Base-by-base conservation (phyloP, 2,329 filamentous ascomycete genomes). In the Colletotrichum acutatum region DNA sequence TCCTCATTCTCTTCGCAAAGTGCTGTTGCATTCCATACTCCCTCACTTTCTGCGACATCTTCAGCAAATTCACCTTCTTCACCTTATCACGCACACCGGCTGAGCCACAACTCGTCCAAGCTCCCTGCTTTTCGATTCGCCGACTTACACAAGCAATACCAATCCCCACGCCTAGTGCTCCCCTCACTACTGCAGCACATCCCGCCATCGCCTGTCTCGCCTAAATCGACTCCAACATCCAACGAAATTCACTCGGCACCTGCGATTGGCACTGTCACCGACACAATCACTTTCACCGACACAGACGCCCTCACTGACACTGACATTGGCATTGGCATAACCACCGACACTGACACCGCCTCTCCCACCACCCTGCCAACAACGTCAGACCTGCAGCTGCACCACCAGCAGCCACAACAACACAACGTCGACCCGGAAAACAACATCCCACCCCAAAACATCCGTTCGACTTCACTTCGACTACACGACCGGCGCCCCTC, bases 81-180 rank as follows among this genome's bases (percentile, higher is more conserved):
- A 30, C 72, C 62, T 72, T 78, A 67, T 72, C 86, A 89, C 76
- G 79, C 81, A 57, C 88, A 89, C 79, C 86, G 88, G 67, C 86
- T 87, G 75, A 87, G 79, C 78, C 85, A 89, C 79, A 89, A 84
- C 77, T 86, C 87, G 52, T 90, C 88, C 74, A 90, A 89, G 76
- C 80, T 89, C 75, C 88, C 88, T 32, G 84, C 87, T 26, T 89
- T 87, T 79, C 88, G 88, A 71, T 88, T 88, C 77, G 85, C 83
- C 75, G 87, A 89, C 80, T 81, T 86, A 67, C 81, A 81, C 68
- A 83, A 82, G 72, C 81, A 82, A 72, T 81, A 60, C 79, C 83
- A 67, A 63, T 68, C 57, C 62, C 54, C 67, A 73, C 71, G 58
- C 79, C 78, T 68, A 57, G 66, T 53, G 66, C 72, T 64, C 63